Evolutionary conservation across 2,329 filamentous ascomycete species (phyloP).

Genomic region (Colletotrichum aenigma): DNA sequence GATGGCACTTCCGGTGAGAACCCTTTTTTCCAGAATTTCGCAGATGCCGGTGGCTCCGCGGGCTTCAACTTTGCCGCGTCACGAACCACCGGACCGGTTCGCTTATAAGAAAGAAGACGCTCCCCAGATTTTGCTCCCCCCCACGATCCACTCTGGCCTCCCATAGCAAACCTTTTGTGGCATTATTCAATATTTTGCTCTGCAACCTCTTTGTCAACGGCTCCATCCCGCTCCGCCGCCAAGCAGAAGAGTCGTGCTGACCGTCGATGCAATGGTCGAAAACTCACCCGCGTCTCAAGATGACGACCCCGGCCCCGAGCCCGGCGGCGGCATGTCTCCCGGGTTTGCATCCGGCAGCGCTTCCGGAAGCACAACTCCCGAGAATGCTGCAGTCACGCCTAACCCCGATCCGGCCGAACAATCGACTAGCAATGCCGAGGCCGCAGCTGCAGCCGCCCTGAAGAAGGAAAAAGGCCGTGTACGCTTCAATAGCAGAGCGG

Average conservation of each 20-base stretch:
- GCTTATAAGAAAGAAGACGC: conserved; percentile 10
- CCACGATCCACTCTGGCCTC: conserved; percentile 11
- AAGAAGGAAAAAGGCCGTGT: conserved; percentile 52
- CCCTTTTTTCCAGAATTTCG: background rate
- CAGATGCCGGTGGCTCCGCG: conserved; percentile 1
- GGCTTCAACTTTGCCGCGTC: background rate
- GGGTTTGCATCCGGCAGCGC: background rate
- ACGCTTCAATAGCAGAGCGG: conserved; percentile 52
- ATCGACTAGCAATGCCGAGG: background rate
- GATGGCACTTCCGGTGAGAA: background rate
- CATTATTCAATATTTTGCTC: background rate
- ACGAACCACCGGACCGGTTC: conserved; percentile 13
- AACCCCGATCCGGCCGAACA: background rate
- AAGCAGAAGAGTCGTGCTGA: background rate
- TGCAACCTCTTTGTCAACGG: background rate
- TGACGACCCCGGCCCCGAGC: conserved; percentile 19
- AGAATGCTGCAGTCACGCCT: background rate
- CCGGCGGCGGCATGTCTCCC: background rate
- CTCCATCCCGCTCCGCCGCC: background rate
- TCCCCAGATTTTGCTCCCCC: conserved; percentile 12
- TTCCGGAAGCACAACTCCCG: background rate
- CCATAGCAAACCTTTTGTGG: background rate
- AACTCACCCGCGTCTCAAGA: conserved; percentile 13
- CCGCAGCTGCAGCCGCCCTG: conserved; percentile 23
- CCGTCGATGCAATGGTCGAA: conserved; percentile 20